Evolutionary conservation across 192 early-diverging fungal species (phyloP).

Genomic region (Jimgerdemannia flammicorona): DNA sequence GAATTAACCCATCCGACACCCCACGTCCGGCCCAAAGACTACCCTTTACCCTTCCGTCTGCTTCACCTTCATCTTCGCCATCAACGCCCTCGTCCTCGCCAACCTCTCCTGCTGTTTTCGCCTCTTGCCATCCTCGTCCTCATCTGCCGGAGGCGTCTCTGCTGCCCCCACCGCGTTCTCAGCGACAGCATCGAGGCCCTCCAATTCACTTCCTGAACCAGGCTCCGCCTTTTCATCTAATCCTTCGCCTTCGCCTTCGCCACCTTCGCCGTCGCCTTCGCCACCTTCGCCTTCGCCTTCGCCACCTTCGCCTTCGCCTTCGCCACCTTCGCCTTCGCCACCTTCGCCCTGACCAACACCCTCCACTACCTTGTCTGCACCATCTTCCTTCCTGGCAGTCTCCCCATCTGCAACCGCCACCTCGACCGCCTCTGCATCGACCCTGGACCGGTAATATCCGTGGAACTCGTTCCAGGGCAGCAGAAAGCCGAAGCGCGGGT

Average conservation of each 20-base stretch:
- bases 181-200: not conserved
- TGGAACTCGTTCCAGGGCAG: constrained; percentile 44
- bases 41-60: too few species aligned
- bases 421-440: constrained; percentile 20
- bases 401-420: constrained; percentile 13
- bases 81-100: not conserved
- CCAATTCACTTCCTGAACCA: not conserved
- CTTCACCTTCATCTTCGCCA: too few species aligned
- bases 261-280: too few species aligned
- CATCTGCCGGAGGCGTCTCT: constrained; percentile 3
- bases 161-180: not conserved
- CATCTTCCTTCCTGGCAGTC: not conserved
- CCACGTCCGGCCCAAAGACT: too few species aligned
- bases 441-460: constrained; percentile 32
- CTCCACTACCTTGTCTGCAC: not conserved
- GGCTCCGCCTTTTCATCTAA: not conserved
- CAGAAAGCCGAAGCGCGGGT: constrained; percentile 47
- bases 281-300: too few species aligned
- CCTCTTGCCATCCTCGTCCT: constrained; percentile 5
- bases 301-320: not conserved
- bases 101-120: not conserved
- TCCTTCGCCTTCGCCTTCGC: not conserved
- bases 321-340: not conserved
- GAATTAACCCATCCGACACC: too few species aligned
- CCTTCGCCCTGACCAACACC: not conserved